phyloP scores from a whole-genome alignment of 2,329 filamentous ascomycete species.

The Gyromitra esculenta region DNA sequence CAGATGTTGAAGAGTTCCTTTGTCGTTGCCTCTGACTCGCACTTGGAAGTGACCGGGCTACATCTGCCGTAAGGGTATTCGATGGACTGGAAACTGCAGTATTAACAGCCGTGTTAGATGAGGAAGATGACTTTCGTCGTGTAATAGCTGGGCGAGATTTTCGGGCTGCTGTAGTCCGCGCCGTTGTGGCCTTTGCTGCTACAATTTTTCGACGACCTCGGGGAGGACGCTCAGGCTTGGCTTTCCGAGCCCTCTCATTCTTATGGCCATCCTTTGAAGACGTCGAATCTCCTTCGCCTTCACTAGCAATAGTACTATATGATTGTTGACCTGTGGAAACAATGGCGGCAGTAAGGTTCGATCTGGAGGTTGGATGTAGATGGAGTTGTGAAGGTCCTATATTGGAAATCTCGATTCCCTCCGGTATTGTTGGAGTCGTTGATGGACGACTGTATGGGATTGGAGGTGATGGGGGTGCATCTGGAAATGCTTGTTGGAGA shows the following conservation, averaged over 20 bases:
- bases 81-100: slow-evolving; percentile 48
- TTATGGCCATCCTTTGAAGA: slow-evolving; percentile 38
- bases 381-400: slow-evolving; percentile 46
- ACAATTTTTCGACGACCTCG: slow-evolving; percentile 48
- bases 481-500: slow-evolving; percentile 56
- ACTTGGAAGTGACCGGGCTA: slow-evolving; percentile 45
- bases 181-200: slow-evolving; percentile 18
- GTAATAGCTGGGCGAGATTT: slow-evolving; percentile 38
- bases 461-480: slow-evolving; percentile 55
- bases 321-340: slow-evolving; percentile 7
- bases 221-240: slow-evolving; percentile 35
- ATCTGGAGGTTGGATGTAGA: slow-evolving; percentile 28
- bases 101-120: slow-evolving; percentile 49
- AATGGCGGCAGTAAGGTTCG: not conserved
- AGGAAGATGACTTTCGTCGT: slow-evolving; percentile 44
- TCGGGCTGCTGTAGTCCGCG: slow-evolving; percentile 31
- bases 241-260: slow-evolving; percentile 25
- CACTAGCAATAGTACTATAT: slow-evolving; percentile 31
- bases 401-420: slow-evolving; percentile 22
- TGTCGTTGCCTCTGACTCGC: slow-evolving; percentile 41
- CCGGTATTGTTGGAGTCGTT: slow-evolving; percentile 37
- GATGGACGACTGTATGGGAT: slow-evolving; percentile 28
- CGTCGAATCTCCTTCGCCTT: slow-evolving; percentile 27
- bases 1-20: slow-evolving; percentile 22
- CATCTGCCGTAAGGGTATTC: slow-evolving; percentile 41